Evolutionary conservation across 176 grass and related monocot genomes (phyloP), one percentile per base, ranked within the genome.

Genomic region (Cocos nucifera): DNA sequence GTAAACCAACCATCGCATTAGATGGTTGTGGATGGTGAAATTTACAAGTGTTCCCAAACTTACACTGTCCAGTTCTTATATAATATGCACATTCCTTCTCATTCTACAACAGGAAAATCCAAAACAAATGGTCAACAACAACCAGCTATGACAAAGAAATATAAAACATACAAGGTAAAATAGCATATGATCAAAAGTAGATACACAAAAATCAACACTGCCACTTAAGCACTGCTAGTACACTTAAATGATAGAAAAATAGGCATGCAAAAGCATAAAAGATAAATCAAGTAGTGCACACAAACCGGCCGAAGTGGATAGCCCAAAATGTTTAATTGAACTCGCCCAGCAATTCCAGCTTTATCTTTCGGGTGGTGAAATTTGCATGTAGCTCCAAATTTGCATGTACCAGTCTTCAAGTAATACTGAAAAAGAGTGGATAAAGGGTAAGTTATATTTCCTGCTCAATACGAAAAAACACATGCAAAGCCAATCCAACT

Each of bases 351-450:
- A 75, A 82, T 85, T 70, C 80, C 89, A 79, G 84, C 89, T 64
- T 95, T 95, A 54, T 95, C 89, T 82, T 78, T 71, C 19, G 89
- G 89, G 49, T 95, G 89, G 57, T 95, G 81, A 72, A 95, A 95
- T 72, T 95, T 95, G 78, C 89, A 95, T 54, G 84, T 95, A 69
- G 89, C 78, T 82, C 89, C 89, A 76, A 95, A 95, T 79, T 88
- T 95, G 84, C 89, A 88, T 17, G 81, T 85, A 50, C 89, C 89
- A 9, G 89, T 95, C 78, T 88, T 95, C 65, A 95, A 78, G 80
- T 85, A 95, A 71, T 88, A 95, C 89, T 95, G 75, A 26, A 74
- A 63, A 72, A 53, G 14, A 78, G 67, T 16, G 20, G 7, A 61
- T 9, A 58, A 17, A 58, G 14, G n/a, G 6, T 16, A 44, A 44